Base-by-base conservation (phyloP, 2,329 filamentous ascomycete genomes). In the Colletotrichum navitas region DNA sequence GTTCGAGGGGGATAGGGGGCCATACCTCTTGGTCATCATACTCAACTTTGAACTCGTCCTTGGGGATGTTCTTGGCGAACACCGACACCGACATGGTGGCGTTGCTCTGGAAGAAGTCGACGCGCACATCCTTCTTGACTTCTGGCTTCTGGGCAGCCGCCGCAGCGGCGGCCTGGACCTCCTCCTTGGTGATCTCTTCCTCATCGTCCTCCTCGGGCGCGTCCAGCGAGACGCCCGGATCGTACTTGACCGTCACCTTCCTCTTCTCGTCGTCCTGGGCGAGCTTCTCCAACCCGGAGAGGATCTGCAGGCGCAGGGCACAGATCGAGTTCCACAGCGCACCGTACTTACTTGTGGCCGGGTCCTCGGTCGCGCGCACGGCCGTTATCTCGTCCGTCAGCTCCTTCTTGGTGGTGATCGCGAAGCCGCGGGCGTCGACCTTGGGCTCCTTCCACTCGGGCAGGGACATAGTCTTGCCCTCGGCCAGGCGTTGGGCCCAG, bases 401-500 rank as follows among this genome's bases (percentile, higher is more conserved):
- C 1, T 79, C 77, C 45, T 77, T 73, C 26, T 76, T 62, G 0
- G 81, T 85, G 24, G 81, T 81, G 0, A 74, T 82, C 79, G 89
- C 90, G 71, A 83, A 82, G 2, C 88, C 88, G 1, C 83, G 76
- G 5, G 76, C 79, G 75, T 88, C 84, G 4, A 85, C 81, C 1
- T 72, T 77, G 0, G 80, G 77, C 8, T 83, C 80, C 39, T 77
- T 80, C 1, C 79, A 45, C 0, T 79, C 79, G 0, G 77, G 74
- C 4, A 74, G 71, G 0, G 79, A 79, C 71, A 82, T 78, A 36
- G 78, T 80, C 8, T 85, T 79, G 52, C 83, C 81, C 49, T 83
- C 80, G 6, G 79, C 66, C 5, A 86, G 78, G 45, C 80, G 77
- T 79, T 85, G 83, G 41, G 85, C 82, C 85, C 89, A 91, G 24